Conservation (phyloP, 1,284 basidiomycete genomes). For the Cryptococcus depauperatus region DNA sequence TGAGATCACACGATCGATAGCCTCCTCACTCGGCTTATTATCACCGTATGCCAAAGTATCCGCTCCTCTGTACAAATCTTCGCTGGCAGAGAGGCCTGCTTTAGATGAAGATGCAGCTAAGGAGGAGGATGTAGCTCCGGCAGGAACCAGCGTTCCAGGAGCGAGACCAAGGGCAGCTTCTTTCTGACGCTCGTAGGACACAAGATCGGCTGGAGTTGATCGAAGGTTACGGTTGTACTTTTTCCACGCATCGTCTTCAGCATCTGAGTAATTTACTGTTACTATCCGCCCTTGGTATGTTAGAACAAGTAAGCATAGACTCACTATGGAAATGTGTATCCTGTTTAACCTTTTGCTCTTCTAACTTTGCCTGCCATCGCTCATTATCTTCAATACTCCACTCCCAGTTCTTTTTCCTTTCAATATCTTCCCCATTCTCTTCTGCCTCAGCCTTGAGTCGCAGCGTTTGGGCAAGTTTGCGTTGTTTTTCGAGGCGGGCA, state of each 20-base stretch:
- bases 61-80: slow-evolving; percentile 78
- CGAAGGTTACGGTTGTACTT: slow-evolving; percentile 87
- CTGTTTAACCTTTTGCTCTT: slow-evolving; percentile 52
- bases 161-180: slow-evolving; percentile 67
- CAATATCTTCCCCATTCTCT: slow-evolving; percentile 64
- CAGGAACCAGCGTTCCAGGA: slow-evolving; percentile 54
- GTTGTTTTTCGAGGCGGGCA: slow-evolving; percentile 73
- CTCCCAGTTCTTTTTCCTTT: slow-evolving; percentile 80
- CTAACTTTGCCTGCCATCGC: slow-evolving; percentile 80
- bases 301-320: slow-evolving; percentile 8
- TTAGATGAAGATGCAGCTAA: slow-evolving; percentile 27
- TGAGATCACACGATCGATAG: slow-evolving; percentile 80
- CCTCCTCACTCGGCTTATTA: slow-evolving; percentile 86
- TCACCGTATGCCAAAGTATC: slow-evolving; percentile 87
- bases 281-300: too few relatives aligned
- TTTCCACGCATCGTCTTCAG: slow-evolving; percentile 75
- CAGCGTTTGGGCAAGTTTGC: slow-evolving; percentile 77
- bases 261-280: slow-evolving; percentile 53
- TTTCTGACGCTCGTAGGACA: slow-evolving; percentile 76
- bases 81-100: slow-evolving; percentile 52
- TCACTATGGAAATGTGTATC: slow-evolving; percentile 48
- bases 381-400: slow-evolving; percentile 93
- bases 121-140: slow-evolving; percentile 36
- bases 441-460: slow-evolving; percentile 79
- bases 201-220: slow-evolving; percentile 74